phyloP scores from a whole-genome alignment of 225 moss, liverwort and hornwort genomes.

The Bryoerythrophyllum caledonicum region DNA sequence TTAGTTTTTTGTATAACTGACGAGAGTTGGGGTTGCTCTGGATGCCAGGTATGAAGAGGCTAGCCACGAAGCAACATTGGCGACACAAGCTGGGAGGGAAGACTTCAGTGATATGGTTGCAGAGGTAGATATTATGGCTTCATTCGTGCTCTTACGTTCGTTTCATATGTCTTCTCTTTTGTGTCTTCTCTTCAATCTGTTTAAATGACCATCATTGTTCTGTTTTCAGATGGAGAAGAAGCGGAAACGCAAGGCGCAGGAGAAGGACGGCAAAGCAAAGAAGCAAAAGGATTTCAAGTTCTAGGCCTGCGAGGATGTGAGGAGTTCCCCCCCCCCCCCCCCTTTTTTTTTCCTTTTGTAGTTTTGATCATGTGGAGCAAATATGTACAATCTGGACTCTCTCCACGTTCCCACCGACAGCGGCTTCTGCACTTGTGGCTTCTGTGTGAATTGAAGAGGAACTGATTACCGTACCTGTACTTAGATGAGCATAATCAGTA shows the following conservation, averaged over 20 bases:
- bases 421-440: slow-evolving; percentile 25
- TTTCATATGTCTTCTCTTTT: slow-evolving; percentile 15
- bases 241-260: slow-evolving; percentile 94
- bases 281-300: slow-evolving; percentile 98
- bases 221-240: slow-evolving; percentile 84
- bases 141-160: neutral
- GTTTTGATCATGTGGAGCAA: slow-evolving; percentile 31
- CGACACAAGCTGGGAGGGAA: slow-evolving; percentile 77
- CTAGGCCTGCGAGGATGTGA: slow-evolving; percentile 38
- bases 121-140: slow-evolving; percentile 54
- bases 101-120: slow-evolving; percentile 99
- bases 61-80: slow-evolving; percentile 88
- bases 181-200: neutral
- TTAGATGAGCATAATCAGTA: slow-evolving; percentile 19
- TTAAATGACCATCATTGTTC: slow-evolving; percentile 12
- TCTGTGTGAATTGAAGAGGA: no score
- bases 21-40: slow-evolving; percentile 26
- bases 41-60: slow-evolving; percentile 89
- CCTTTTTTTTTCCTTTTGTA: neutral
- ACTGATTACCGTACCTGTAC: slow-evolving; percentile 19
- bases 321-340: neutral
- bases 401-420: neutral
- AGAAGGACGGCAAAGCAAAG: slow-evolving; percentile 96
- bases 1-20: slow-evolving; percentile 9
- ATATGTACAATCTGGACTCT: slow-evolving; percentile 39